These are phyloP conservation scores for Microsporum ferrugineum DNA, from an alignment of 2,329 filamentous ascomycete species.

Conservation along the genomic window DNA sequence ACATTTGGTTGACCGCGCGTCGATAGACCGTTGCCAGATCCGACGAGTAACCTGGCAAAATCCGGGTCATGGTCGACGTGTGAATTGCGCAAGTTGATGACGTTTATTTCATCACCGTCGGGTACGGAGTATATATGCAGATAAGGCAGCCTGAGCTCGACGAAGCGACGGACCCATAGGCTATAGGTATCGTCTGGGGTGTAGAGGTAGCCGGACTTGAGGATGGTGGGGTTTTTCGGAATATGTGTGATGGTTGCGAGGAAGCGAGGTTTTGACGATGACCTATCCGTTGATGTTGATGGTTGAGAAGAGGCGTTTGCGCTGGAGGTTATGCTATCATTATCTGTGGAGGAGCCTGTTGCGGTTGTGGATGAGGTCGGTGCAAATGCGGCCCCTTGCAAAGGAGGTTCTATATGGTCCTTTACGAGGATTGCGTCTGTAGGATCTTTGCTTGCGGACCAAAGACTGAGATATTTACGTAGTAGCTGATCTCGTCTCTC, in stretches of 20 bases:
- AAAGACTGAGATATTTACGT: conserved; percentile 33
- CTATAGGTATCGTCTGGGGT: conserved; percentile 66
- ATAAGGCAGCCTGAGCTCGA: conserved; percentile 83
- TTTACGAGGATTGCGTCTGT: conserved; percentile 35
- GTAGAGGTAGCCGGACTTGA: conserved; percentile 81
- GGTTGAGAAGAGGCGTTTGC: conserved; percentile 15
- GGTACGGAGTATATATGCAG: conserved; percentile 76
- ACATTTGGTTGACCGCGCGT: conserved; percentile 52
- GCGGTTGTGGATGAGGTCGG: background rate
- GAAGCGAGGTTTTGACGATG: conserved; percentile 46
- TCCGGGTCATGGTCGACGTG: conserved; percentile 88
- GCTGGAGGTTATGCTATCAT: conserved; percentile 3
- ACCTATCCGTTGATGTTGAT: conserved; percentile 14
- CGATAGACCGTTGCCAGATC: conserved; percentile 28
- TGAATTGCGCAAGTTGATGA: conserved; percentile 78
- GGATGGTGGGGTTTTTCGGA: conserved; percentile 65
- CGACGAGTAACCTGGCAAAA: conserved; percentile 63
- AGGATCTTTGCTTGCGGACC: conserved; percentile 31
- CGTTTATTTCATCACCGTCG: conserved; percentile 79
- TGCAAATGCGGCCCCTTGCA: conserved; percentile 25
- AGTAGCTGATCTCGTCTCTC: conserved; percentile 31
- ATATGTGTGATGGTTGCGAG: conserved; percentile 66
- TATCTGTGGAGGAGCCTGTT: conserved; percentile 2
- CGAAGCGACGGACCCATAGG: conserved; percentile 83
- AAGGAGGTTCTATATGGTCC: conserved; percentile 35